Evolutionary conservation across 169 alveolate species (phyloP).

Genomic region (Babesia ovis): DNA sequence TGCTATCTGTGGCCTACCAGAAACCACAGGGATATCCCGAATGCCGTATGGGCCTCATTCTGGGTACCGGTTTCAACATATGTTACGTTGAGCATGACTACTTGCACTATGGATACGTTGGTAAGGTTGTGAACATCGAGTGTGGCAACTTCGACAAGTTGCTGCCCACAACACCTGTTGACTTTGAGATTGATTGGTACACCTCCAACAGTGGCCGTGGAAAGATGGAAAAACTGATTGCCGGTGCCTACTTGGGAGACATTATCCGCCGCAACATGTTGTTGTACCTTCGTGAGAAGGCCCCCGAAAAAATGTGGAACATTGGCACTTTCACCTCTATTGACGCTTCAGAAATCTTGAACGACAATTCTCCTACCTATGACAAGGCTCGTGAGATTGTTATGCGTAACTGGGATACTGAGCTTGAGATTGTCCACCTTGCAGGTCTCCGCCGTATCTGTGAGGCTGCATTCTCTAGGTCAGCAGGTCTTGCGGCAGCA

Average conservation of each 20-base stretch:
- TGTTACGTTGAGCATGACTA: constrained; percentile 87
- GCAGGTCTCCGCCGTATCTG: constrained; percentile 71
- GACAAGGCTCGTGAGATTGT: constrained; percentile 68
- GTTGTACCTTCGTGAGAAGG: constrained; percentile 72
- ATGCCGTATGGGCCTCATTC: constrained; percentile 82
- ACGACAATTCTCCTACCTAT: constrained; percentile 72
- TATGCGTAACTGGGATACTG: constrained; percentile 73
- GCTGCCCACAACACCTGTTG: constrained; percentile 84
- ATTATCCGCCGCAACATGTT: constrained; percentile 79
- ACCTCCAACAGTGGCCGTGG: constrained; percentile 86
- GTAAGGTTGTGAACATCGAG: constrained; percentile 84
- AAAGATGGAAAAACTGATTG: constrained; percentile 82
- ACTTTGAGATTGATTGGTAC: constrained; percentile 78
- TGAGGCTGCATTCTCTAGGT: constrained; percentile 78
- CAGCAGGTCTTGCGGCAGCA: constrained; percentile 86
- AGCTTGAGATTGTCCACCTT: constrained; percentile 59
- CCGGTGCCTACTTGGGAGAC: constrained; percentile 90
- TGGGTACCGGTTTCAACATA: constrained; percentile 88
- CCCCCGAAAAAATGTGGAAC: constrained; percentile 81
- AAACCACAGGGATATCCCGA: constrained; percentile 75
- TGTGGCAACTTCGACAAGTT: constrained; percentile 85
- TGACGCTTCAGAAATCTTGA: constrained; percentile 72
- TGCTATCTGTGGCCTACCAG: constrained; percentile 86
- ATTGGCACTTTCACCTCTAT: constrained; percentile 71
- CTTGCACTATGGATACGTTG: constrained; percentile 79